Base-by-base conservation (phyloP, 345 rosid species). In the Odontarrhena argentea region DNA sequence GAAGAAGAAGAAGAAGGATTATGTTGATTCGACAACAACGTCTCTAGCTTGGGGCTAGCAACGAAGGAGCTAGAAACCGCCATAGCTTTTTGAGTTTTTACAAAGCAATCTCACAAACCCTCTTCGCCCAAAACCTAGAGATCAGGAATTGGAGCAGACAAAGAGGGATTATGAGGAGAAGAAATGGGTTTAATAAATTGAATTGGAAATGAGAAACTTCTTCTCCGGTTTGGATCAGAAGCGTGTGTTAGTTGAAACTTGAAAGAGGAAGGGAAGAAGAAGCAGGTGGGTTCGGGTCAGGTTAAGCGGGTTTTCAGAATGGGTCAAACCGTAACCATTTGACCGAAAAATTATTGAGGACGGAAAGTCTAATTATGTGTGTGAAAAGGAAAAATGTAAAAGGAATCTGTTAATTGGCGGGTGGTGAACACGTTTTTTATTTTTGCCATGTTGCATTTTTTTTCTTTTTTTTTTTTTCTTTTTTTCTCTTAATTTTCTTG, bases 351-450 rank as follows among this genome's bases (percentile, higher is more conserved):
- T 5, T 44, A 42, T n/a, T 13, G 14, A 50, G 64, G 55, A 45
- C 47, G 26, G 7, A 25, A 35, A 8, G 0, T 51, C 11, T 28
- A n/a, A 25, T 9, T 24, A 46, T n/a, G 43, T 26, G 15, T 48
- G 34, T 53, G 71, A 48, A 58, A 60, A 60, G 28, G 14, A 18
- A 30, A 4, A 61, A 64, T 40, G 65, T 36, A 47, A 46, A 65
- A 41, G 67, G 35, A 57, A 38, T 84, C 78, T 32, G 7, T 32
- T 73, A 75, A 76, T 81, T 79, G 81, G 87, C 73, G 53, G 73
- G 43, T 73, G 77, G 54, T 43, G 18, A 8, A 4, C 81, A 78
- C 85, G 80, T 80, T 81, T 78, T 32, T 32, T 32, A 3, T 3
- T 28, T 28, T 28, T 3, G 4, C 4, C 6, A 4, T 32, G 1